phyloP scores from a whole-genome alignment of 331 rosid species.

The Phaseolus coccineus region DNA sequence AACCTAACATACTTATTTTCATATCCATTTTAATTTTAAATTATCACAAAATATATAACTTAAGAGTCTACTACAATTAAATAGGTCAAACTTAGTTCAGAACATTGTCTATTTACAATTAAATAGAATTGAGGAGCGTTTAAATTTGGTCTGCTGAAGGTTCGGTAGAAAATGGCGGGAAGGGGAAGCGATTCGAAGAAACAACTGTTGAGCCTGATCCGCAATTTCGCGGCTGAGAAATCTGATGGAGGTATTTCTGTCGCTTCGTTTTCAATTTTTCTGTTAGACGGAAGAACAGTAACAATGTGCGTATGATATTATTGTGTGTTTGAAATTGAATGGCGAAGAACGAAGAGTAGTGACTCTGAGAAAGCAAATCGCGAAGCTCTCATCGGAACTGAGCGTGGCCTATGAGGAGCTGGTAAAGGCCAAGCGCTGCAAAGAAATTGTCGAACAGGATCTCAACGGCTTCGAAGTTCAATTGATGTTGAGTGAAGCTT shows the following conservation, averaged over 20 bases:
- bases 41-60: too few relatives aligned
- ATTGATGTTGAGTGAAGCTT: conserved; percentile 43
- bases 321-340: not conserved
- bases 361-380: conserved; percentile 66
- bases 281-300: not conserved
- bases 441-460: conserved; percentile 77
- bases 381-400: conserved; percentile 62
- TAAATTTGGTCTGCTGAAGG: not conserved
- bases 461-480: conserved; percentile 55
- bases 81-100: too few relatives aligned
- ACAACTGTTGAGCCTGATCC: conserved; percentile 68
- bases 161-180: conserved; percentile 48
- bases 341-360: conserved; percentile 74
- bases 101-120: too few relatives aligned
- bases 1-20: too few relatives aligned
- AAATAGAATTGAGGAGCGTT: too few relatives aligned
- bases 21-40: too few relatives aligned
- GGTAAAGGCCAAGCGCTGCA: conserved; percentile 70
- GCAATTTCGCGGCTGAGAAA: conserved; percentile 78
- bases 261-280: not conserved
- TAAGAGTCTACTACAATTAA: too few relatives aligned
- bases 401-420: conserved; percentile 63
- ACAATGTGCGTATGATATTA: not conserved
- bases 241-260: conserved; percentile 71
- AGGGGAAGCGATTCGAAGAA: conserved; percentile 70